Conservation (phyloP, 2,329 filamentous ascomycete genomes). For the Keithomyces neogunnii region DNA sequence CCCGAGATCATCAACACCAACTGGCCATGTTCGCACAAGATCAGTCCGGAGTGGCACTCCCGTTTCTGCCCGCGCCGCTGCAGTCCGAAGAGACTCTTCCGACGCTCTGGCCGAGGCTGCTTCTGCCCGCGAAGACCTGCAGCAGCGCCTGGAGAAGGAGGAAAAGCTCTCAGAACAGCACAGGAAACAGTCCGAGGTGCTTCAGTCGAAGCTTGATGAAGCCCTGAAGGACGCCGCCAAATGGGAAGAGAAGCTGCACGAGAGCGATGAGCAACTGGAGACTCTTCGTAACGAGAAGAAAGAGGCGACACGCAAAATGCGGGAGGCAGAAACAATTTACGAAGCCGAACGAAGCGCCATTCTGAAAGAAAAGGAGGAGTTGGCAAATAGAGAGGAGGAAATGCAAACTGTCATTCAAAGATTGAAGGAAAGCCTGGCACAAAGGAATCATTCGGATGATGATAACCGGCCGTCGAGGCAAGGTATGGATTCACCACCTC, state of each 20-base stretch:
- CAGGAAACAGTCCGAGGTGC: constrained; percentile 74
- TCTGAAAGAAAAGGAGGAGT: constrained; percentile 87
- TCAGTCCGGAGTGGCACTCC: constrained; percentile 58
- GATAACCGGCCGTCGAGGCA: constrained; percentile 49
- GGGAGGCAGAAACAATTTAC: constrained; percentile 88
- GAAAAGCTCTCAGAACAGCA: constrained; percentile 71
- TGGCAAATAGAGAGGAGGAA: constrained; percentile 76
- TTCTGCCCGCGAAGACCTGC: constrained; percentile 73
- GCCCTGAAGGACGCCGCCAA: constrained; percentile 73
- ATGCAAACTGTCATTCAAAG: constrained; percentile 85
- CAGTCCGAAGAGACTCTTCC: constrained; percentile 52
- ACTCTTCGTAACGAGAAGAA: constrained; percentile 75
- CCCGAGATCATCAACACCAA: constrained; percentile 36
- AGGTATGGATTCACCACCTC: constrained; percentile 32
- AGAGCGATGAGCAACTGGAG: constrained; percentile 77
- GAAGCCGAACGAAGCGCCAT: constrained; percentile 82
- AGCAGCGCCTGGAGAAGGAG: constrained; percentile 71
- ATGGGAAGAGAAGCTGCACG: constrained; percentile 80
- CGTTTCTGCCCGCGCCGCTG: constrained; percentile 65
- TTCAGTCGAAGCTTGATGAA: constrained; percentile 82
- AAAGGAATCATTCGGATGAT: constrained; percentile 55
- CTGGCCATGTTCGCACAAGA: constrained; percentile 45
- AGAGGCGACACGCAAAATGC: constrained; percentile 71
- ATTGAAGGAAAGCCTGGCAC: constrained; percentile 79
- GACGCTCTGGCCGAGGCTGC: constrained; percentile 73